A percentile compares a stretch with the other conserved stretches of the same genome.
phyloP scores from a whole-genome alignment of 2,329 filamentous ascomycete genomes.

The Phyllosticta capitalensis region DNA sequence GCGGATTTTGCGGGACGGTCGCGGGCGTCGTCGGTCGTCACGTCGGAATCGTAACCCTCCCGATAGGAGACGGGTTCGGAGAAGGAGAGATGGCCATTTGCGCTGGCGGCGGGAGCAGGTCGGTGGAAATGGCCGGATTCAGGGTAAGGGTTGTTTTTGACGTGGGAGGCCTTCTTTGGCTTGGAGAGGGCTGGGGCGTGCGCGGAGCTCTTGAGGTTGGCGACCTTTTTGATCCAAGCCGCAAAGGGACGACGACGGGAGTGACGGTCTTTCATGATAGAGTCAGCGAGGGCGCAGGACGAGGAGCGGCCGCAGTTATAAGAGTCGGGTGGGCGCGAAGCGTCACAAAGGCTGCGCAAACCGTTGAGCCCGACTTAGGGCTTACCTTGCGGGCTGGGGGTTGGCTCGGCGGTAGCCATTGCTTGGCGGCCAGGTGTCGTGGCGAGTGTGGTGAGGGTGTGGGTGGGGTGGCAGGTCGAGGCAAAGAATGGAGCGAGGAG shows the following conservation, averaged over 20 bases:
- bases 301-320: conserved; percentile 6
- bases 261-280: conserved; percentile 49
- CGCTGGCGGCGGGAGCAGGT: conserved; percentile 41
- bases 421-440: conserved; percentile 8
- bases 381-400: conserved; percentile 35
- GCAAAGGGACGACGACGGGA: conserved; percentile 78
- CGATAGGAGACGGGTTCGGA: conserved; percentile 37
- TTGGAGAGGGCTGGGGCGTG: conserved; percentile 40
- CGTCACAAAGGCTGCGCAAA: conserved; percentile 7
- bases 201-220: conserved; percentile 74
- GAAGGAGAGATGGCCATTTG: conserved; percentile 39
- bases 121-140: conserved; percentile 58
- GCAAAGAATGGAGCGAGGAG: conserved; percentile 1
- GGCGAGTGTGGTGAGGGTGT: neutral
- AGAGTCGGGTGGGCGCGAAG: neutral
- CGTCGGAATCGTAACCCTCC: conserved; percentile 50
- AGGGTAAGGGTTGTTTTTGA: conserved; percentile 87
- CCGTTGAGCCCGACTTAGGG: conserved; percentile 11
- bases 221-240: conserved; percentile 87
- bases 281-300: neutral
- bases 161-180: conserved; percentile 37
- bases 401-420: conserved; percentile 39
- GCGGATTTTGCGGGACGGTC: conserved; percentile 57
- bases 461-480: neutral
- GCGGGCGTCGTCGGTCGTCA: conserved; percentile 35